Percentiles rank a stretch among this genome's conserved stretches.
These are phyloP conservation scores for Populus nigra DNA, from an alignment of 345 rosid species.

Conservation along the genomic window DNA sequence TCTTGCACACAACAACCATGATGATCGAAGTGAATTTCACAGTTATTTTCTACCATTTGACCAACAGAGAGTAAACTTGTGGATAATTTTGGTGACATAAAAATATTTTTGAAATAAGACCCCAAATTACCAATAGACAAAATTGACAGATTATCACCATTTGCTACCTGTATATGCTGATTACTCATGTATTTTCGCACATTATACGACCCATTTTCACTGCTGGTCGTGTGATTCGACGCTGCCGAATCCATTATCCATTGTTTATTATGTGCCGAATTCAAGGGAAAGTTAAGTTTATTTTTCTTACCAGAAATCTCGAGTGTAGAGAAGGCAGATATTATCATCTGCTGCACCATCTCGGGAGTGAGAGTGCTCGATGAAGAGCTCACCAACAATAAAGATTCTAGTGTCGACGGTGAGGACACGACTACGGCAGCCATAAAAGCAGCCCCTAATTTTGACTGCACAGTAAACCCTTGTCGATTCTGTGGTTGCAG, in stretches of 20 bases:
- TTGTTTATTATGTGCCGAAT: not conserved
- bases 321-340: not conserved
- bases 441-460: not conserved
- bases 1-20: too few relatives aligned
- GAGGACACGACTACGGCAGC: not conserved
- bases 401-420: rapidly evolving
- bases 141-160: not conserved
- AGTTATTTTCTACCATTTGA: too few relatives aligned
- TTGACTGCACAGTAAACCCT: not conserved
- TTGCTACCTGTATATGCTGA: too few relatives aligned
- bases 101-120: not conserved
- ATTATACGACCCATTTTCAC: too few relatives aligned
- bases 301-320: not conserved
- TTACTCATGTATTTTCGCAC: too few relatives aligned
- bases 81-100: too few relatives aligned
- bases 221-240: not conserved
- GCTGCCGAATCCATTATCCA: not conserved
- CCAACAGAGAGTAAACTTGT: too few relatives aligned
- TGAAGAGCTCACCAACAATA: not conserved
- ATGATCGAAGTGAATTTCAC: too few relatives aligned
- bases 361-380: not conserved
- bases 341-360: not conserved
- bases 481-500: not conserved
- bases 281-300: not conserved
- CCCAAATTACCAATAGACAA: not conserved